Conservation (phyloP, 2,329 filamentous ascomycete species). For the Cercospora janseana region DNA sequence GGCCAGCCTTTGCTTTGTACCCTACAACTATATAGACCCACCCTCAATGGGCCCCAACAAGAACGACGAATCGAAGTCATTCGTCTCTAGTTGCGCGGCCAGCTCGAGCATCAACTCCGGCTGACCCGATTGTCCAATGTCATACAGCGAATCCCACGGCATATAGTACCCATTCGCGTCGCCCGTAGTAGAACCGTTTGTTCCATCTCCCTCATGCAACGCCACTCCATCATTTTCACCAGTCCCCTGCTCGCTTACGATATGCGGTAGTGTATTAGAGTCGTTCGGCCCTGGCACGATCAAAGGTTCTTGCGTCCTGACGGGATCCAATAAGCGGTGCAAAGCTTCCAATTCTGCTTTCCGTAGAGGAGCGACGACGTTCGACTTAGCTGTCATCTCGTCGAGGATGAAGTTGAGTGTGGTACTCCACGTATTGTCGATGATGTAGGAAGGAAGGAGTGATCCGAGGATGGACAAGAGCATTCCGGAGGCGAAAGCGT, state of each 20-base stretch:
- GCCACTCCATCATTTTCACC: not conserved
- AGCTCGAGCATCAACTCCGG: conserved; percentile 9
- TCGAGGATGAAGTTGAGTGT: conserved; percentile 23
- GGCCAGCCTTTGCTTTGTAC: too few relatives aligned
- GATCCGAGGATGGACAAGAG: conserved; percentile 23
- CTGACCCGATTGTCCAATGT: conserved; percentile 9
- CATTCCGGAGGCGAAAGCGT: conserved; percentile 25
- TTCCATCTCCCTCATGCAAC: not conserved
- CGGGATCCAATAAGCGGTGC: conserved; percentile 16
- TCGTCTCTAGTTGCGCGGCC: conserved; percentile 5
- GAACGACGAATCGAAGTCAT: conserved; percentile 9
- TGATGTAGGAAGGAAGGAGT: conserved; percentile 24
- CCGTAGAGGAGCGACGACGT: conserved; percentile 24
- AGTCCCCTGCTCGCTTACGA: not conserved
- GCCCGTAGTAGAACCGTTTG: not conserved
- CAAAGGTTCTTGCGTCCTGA: conserved; percentile 6
- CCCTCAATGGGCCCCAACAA: conserved; percentile 7
- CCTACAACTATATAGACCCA: too few relatives aligned
- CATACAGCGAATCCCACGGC: conserved; percentile 7
- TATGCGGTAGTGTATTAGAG: not conserved
- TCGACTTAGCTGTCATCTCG: conserved; percentile 26
- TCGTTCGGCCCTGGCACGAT: conserved; percentile 8
- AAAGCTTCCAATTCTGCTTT: conserved; percentile 25
- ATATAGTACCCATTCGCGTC: conserved; percentile 1
- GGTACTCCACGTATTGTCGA: conserved; percentile 19